Evolutionary conservation across 306 rosid species (phyloP), one percentile per base, ranked within the genome.

Genomic region (Hylodesmum podocarpum): DNA sequence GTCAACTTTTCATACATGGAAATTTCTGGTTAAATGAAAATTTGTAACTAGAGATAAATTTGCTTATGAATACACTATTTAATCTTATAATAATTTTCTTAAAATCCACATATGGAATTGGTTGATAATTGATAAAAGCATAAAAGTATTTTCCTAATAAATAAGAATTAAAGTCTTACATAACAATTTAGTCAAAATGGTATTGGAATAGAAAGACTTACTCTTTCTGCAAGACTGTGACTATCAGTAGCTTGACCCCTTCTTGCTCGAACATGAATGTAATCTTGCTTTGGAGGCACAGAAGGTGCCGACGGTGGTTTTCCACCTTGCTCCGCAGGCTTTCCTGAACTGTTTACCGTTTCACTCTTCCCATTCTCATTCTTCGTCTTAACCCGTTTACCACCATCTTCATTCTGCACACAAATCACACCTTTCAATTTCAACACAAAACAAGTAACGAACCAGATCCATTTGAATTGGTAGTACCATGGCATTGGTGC

Each of bases 191-290:
- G 18, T 8, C 18, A 28, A 33, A 0, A 64, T 33, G 12, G 39
- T 55, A 16, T 16, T 4, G 62, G 8, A 25, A 5, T 31, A 41
- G 47, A 24, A 15, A 14, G 62, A 68, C 78, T 59, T 86, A 93
- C 98, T 84, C 98, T 91, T 85, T 93, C 98, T 18, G 98, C 98
- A 54, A 93, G 84, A 78, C 98, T 93, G 59, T 93, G 98, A 78
- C 98, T 93, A 76, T 93, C 98, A 49, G 98, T 93, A 34, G 98
- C 98, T 88, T 93, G 97, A 65, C 98, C 98, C 73, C 98, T 87
- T 84, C 98, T 89, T 0, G 98, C 98, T 81, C 98, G 88, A 2
- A 93, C 98, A 70, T 93, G 98, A 37, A 93, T 94, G 71, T 85
- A 91, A 75, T 94, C 98, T 84, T 84, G 93, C 91, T 91, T 94